Percentiles rank a stretch among this genome's conserved stretches.
Evolutionary conservation across 2,329 filamentous ascomycete species (phyloP).

Genomic region (Eurotiales sp.): DNA sequence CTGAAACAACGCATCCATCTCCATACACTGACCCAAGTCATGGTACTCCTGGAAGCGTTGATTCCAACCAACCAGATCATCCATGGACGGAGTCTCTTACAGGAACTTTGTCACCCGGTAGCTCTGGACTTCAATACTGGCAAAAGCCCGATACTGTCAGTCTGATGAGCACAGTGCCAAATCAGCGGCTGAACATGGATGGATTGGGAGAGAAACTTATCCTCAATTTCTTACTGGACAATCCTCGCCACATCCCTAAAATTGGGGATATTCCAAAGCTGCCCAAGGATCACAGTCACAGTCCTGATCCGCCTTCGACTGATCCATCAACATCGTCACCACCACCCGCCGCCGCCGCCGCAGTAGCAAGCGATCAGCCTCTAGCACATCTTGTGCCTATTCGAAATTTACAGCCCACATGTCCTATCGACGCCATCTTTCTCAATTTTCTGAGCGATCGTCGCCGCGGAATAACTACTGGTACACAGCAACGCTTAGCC

Average conservation of each 20-base stretch:
- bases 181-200: slow-evolving; percentile 50
- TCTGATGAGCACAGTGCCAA: not conserved
- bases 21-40: slow-evolving; percentile 26
- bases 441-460: slow-evolving; percentile 73
- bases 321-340: slow-evolving; percentile 17
- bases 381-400: slow-evolving; percentile 44
- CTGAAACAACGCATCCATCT: slow-evolving; percentile 19
- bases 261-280: slow-evolving; percentile 43
- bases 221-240: slow-evolving; percentile 68
- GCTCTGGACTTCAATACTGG: slow-evolving; percentile 12
- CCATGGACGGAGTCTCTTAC: slow-evolving; percentile 27
- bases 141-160: slow-evolving; percentile 7
- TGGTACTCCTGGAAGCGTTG: slow-evolving; percentile 20
- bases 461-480: slow-evolving; percentile 59
- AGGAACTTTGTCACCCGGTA: slow-evolving; percentile 28
- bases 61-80: slow-evolving; percentile 20
- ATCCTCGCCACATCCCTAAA: slow-evolving; percentile 52
- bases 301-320: slow-evolving; percentile 21
- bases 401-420: slow-evolving; percentile 65
- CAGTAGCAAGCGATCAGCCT: slow-evolving; percentile 21
- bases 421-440: slow-evolving; percentile 73
- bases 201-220: slow-evolving; percentile 61
- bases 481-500: slow-evolving; percentile 63
- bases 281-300: slow-evolving; percentile 22
- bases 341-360: not conserved